A percentile compares a stretch with the other conserved stretches of the same genome.
Evolutionary conservation across 169 alveolate species (phyloP).

Genomic region (Plasmodium relictum): DNA sequence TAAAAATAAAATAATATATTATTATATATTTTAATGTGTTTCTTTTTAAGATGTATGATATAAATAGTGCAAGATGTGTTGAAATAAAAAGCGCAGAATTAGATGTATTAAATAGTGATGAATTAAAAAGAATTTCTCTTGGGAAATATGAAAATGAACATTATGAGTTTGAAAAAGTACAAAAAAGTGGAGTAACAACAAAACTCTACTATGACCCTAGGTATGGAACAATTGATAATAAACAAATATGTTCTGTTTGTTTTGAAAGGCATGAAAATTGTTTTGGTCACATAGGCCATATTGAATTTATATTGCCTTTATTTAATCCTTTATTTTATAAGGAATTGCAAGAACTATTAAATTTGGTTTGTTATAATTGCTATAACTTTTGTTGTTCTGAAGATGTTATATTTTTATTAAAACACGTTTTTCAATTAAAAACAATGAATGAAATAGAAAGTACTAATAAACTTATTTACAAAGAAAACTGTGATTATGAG

Average conservation of each 20-base stretch:
- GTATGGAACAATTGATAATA: constrained; percentile 95
- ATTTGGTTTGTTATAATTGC: constrained; percentile 88
- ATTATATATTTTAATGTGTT: background rate
- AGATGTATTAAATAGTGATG: constrained; percentile 54
- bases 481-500: constrained; percentile 64
- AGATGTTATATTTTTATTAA: constrained; percentile 77
- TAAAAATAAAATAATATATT: background rate
- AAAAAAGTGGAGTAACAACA: constrained; percentile 72
- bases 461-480: constrained; percentile 57
- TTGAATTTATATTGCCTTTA: constrained; percentile 93
- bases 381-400: constrained; percentile 79
- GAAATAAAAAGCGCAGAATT: constrained; percentile 53
- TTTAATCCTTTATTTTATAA: constrained; percentile 95
- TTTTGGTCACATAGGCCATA: constrained; percentile 97
- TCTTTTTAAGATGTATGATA: constrained; percentile 48
- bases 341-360: constrained; percentile 91
- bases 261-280: constrained; percentile 93
- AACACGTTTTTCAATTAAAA: constrained; percentile 78
- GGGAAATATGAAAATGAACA: constrained; percentile 37
- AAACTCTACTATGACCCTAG: constrained; percentile 94
- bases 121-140: constrained; percentile 34
- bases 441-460: constrained; percentile 78
- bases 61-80: constrained; percentile 23
- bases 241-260: constrained; percentile 92
- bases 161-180: constrained; percentile 18